Base-by-base conservation (phyloP, 176 grass and related monocot genomes). In the Bromus sterilis region DNA sequence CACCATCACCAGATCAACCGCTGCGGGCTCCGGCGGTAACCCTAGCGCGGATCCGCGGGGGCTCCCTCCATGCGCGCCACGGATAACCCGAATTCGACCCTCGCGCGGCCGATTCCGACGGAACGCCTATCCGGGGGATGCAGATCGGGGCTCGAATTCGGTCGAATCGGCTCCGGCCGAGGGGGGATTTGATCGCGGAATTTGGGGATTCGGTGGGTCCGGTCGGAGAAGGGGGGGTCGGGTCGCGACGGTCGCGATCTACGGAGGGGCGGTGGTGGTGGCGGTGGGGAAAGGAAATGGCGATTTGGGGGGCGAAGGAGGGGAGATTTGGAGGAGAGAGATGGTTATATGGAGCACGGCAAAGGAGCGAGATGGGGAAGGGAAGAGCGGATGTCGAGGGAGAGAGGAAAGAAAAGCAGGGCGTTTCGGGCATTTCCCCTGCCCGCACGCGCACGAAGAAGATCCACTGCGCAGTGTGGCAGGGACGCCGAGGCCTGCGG, bases 1-100 rank as follows among this genome's bases (percentile, higher is more conserved):
- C 89, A 94, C 84, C 86, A 93, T 91, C 81, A 89, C 91, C 82
- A 83, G 82, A 37, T 81, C 72, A n/a, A 63, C 81, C 59, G 11
- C 55, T 51, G 73, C 63, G 46, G 37, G 62, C 46, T 15, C 78
- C 60, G 57, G 43, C 76, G 64, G 37, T 24, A 74, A 85, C 39
- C 66, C 86, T 88, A 82, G 66, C 60, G 75, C 86, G 80, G 89
- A 98, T 90, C 88, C 92, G 67, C 62, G 34, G 82, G 81, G 10
- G 37, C 65, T 46, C 18, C 71, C 77, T 51, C 68, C 49, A 63
- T 82, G 33, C 56, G 43, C 66, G 59, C 80, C 48, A n/a, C 30
- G 76, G 79, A 89, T 83, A 81, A 42, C 80, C 26, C 78, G 87
- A 88, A 91, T 84, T 89, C 39, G 42, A 48, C 16, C 42, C 18